A percentile compares a stretch with the other conserved stretches of the same genome.
Conservation (phyloP, 108 stramenopile genomes). For the Pseudonitzschia delicatissima region DNA sequence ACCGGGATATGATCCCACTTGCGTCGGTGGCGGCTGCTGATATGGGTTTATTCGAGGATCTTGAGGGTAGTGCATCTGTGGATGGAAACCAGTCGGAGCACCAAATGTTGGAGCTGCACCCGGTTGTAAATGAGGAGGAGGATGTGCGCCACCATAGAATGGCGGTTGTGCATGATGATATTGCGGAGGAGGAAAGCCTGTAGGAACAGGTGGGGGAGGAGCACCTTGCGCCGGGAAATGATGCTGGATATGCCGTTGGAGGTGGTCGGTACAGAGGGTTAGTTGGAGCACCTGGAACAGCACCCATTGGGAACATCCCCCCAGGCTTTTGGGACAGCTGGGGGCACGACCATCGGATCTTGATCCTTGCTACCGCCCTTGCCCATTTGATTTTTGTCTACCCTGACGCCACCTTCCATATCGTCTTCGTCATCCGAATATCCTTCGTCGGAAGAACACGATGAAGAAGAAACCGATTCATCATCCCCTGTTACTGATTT, state of each 20-base stretch:
- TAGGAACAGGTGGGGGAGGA: background rate
- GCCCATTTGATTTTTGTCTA: background rate
- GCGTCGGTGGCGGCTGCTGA: background rate
- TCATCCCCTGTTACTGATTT: background rate
- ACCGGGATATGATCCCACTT: background rate
- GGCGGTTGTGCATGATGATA: background rate
- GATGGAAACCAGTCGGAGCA: background rate
- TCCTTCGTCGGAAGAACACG: constrained; percentile 5
- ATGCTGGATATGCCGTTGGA: background rate
- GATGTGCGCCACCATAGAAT: constrained; percentile 10
- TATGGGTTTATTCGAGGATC: constrained; percentile 9
- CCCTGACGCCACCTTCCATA: background rate
- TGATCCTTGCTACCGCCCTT: background rate
- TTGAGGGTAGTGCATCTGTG: constrained; percentile 10
- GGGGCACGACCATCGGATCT: background rate
- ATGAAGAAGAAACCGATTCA: constrained; percentile 4
- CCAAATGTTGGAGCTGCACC: background rate
- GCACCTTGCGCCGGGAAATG: background rate
- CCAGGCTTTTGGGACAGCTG: background rate
- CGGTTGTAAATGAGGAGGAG: background rate
- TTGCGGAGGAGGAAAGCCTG: background rate
- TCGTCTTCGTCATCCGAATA: constrained; percentile 10
- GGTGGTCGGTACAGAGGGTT: background rate
- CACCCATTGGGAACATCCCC: background rate
- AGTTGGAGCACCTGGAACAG: background rate